Base-by-base conservation (phyloP, 345 rosid genomes). In the Eucalyptus tenuipes region DNA sequence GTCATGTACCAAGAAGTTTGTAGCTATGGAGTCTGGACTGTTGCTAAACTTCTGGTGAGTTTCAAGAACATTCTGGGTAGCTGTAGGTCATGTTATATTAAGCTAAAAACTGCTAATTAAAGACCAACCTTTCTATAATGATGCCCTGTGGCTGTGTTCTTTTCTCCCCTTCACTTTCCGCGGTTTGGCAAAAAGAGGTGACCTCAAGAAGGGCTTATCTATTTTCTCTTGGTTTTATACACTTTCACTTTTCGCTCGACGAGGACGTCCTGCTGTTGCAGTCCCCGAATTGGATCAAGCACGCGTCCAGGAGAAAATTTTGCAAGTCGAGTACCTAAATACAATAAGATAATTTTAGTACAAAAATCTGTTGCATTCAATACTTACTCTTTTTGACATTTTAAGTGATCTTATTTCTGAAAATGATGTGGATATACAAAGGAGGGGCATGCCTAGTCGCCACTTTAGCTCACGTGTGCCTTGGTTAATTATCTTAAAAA, bases 201-300 rank as follows among this genome's bases (percentile, higher is more conserved):
- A 33, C 75, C n/a, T 64, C 75, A 14, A 64, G 75, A 64, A 18
- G 47, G 81, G 82, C 25, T 20, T 5, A 86, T 44, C 47, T 5
- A 86, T 8, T 33, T 52, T 18, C 27, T n/a, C 84, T 80, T 64
- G 57, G 75, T 50, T 33, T 49, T 17, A 17, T 49, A 45, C 49
- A 29, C 75, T 81, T 84, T 40, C 22, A n/a, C 64, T 82, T 55
- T 37, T 88, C 57, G 44, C 55, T 93, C 5, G 91, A 87, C 9
- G 87, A 91, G 52, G 92, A 92, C 64, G 89, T 90, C 8, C 86
- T 93, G 24, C 7, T 52, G 9, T 52, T 91, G 24, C 61, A 84
- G 11, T 66, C 88, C 15, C 89, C 91, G 3, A 90, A 93, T 48
- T 92, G 94, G 5, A 31, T 52, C 4, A 68, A 79, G 33, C 49